phyloP scores from a whole-genome alignment of 192 early-diverging fungal genomes.

The Obelidium mucronatum region DNA sequence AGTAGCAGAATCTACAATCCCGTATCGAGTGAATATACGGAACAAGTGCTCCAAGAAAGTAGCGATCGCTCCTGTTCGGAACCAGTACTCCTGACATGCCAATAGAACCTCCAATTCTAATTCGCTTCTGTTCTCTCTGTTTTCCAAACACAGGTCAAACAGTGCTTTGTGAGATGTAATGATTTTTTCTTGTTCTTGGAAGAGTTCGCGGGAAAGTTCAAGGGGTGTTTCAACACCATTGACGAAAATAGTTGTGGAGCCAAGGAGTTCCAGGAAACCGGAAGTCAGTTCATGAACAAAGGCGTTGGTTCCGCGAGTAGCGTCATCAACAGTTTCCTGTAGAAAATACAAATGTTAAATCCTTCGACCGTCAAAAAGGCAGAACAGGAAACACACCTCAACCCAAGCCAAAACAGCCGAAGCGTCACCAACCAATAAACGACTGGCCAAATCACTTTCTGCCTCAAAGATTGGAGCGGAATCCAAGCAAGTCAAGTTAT shows the following conservation, averaged over 20 bases:
- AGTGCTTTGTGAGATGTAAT: constrained; percentile 29
- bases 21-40: constrained; percentile 45
- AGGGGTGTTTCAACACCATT: constrained; percentile 35
- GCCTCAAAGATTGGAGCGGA: neutral
- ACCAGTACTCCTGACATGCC: constrained; percentile 36
- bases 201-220: constrained; percentile 31
- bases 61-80: constrained; percentile 1
- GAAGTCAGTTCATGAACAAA: constrained; percentile 35
- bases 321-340: constrained; percentile 11
- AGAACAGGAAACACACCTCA: constrained; percentile 12
- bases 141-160: constrained; percentile 14
- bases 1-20: constrained; percentile 45
- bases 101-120: constrained; percentile 37
- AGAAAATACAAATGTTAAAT: neutral
- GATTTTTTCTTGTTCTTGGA: constrained; percentile 36
- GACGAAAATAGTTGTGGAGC: constrained; percentile 34
- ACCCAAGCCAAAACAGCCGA: constrained; percentile 9
- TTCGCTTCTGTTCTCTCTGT: neutral
- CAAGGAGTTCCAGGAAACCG: constrained; percentile 27
- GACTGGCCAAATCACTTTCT: constrained; percentile 6
- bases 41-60: constrained; percentile 52
- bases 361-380: neutral
- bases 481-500: constrained; percentile 19
- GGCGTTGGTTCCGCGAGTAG: neutral
- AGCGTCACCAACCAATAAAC: constrained; percentile 3